Base-by-base conservation (phyloP, 495 filamentous ascomycete genomes). In the Haplographium delicatum region DNA sequence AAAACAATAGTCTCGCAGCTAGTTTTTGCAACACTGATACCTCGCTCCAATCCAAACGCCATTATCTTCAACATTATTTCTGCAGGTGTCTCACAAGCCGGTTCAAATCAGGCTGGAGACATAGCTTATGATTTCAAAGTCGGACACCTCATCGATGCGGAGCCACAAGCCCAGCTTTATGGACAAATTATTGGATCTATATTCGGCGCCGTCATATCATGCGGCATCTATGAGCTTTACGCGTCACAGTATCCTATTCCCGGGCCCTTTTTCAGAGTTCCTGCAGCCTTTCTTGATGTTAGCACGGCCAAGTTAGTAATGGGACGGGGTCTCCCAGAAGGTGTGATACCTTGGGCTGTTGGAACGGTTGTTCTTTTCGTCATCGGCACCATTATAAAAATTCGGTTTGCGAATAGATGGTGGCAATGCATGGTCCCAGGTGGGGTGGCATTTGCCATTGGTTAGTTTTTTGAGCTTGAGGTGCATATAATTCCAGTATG, bases 231-330 rank as follows among this genome's bases (percentile, higher is more conserved):
- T 23, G 27, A 45, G 10, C 42, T 45, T 27, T 45, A 45, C 27
- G 3, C 42, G 13, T 45, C 42, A 25, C 10, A 45, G 10, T 45
- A 45, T 45, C 42, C 42, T 45, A 45, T 45, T 3, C 42, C 42
- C 13, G 2, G 42, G 27, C 2, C 2, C 9, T 23, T 45, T 11
- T 45, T 45, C 9, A 45, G 42, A 9, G 10, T 45, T 23, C 42
- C 42, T 8, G 1, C 42, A 24, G 10, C 42, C 3, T 45, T 45
- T 24, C 3, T 28, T 45, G 42, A 25, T 23, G 19, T 45, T 9
- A 25, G 42, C 9, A 45, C 42, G 18, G 42, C 42, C 1, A 24
- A 23, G 27, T 45, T 45, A 16, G 42, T 45, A 16, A 45, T 45
- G 10, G 42, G 42, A 11, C 11, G 42, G 9, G 42, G 10, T 16